Evolutionary conservation across 257 asterid species (phyloP), one percentile per base, ranked within the genome.

Genomic region (Scutellaria minor): DNA sequence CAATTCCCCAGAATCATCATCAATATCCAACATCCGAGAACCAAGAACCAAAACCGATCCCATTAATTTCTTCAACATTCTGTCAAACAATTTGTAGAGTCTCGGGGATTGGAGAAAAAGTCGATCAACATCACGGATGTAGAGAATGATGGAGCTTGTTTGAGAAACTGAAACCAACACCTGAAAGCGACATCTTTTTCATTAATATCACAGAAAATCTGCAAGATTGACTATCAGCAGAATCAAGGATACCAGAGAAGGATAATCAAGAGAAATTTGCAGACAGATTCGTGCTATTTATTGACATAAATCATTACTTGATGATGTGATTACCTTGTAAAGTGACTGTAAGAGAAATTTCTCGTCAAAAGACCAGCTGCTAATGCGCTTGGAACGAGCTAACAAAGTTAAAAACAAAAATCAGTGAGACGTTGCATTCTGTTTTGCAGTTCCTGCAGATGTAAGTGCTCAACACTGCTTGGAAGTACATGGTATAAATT

Each of bases 11-110:
- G 78, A 76, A 60, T 86, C 89, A 35, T 88, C 91, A 63, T 83
- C 94, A 48, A 64, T 74, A 70, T 90, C 93, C 67, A 85, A 71
- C 82, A 82, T 83, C n/a, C 91, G 88, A 50, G 99, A 95, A 47
- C 99, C 99, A 6, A 95, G 96, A 66, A 95, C 95, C 81, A 95
- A 64, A 58, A 92, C 68, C 4, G 96, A 76, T 74, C 99, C 99
- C 3, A 97, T 79, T 77, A 95, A 72, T 75, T 85, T 90, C 81
- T 87, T 92, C 79, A 95, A 78, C 94, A 92, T 84, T 81, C 82
- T 81, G 2, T 88, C 87, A 40, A 90, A 87, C 66, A 90, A 74
- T 76, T 82, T 88, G 86, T 83, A 74, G 2, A 90, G 75, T 77
- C 94, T 80, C 40, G 92, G 67, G 51, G 96, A 85, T 57, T 85